Conservation (phyloP, 768 basidiomycete species). For the Kwoniella sp. region DNA sequence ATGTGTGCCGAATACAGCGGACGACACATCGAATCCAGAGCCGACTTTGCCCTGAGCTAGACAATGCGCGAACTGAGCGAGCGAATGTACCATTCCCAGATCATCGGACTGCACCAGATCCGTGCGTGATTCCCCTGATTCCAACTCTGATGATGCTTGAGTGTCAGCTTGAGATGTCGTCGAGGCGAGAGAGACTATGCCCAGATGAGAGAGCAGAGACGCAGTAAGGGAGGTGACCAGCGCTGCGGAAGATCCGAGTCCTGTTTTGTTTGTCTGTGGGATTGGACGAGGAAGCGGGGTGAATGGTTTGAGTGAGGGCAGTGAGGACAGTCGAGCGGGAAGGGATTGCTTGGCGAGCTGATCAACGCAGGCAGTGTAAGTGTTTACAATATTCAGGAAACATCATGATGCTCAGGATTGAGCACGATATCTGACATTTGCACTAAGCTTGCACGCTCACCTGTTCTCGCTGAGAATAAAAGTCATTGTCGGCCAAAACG, state of each 20-base stretch:
- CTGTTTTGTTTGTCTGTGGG: conserved; percentile 92
- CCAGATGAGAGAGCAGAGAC: conserved; percentile 75
- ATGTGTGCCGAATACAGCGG: conserved; percentile 93
- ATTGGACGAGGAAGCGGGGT: conserved; percentile 69
- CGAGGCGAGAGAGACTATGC: conserved; percentile 62
- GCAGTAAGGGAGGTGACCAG: conserved; percentile 93
- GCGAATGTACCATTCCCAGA: conserved; percentile 74
- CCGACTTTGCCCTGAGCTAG: conserved; percentile 97
- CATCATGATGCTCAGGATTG: background rate
- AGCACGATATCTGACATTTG: background rate
- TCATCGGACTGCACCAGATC: conserved; percentile 26
- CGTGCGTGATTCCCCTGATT: conserved; percentile 60
- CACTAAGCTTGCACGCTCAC: conserved; percentile 60
- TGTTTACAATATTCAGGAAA: background rate
- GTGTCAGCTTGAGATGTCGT: conserved; percentile 3
- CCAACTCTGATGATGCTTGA: conserved; percentile 7
- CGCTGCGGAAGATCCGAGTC: conserved; percentile 94
- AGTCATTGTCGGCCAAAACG: conserved; percentile 93
- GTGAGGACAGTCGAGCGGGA: conserved; percentile 67
- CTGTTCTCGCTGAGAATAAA: conserved; percentile 90
- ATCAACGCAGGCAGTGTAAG: too few species aligned
- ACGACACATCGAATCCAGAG: conserved; percentile 93
- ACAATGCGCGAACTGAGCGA: conserved; percentile 92
- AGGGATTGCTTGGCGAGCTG: conserved; percentile 70
- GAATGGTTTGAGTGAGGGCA: conserved; percentile 76